phyloP scores from a whole-genome alignment of 2,329 filamentous ascomycete genomes.

The Teratosphaeria epicoccoides region DNA sequence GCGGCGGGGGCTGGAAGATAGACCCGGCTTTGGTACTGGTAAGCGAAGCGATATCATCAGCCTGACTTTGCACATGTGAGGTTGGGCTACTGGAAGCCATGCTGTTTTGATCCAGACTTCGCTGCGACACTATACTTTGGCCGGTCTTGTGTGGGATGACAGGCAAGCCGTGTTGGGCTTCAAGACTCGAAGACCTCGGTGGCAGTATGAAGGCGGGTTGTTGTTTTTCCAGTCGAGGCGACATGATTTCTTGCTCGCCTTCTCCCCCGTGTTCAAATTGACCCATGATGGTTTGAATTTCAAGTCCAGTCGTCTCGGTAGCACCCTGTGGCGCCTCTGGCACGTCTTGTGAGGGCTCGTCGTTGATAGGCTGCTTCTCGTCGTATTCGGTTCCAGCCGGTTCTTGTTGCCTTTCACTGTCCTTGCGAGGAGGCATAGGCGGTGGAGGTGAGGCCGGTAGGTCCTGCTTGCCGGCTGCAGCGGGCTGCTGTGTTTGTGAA shows the following conservation, averaged over 20 bases:
- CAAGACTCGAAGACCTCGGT: conserved; percentile 75
- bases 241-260: conserved; percentile 73
- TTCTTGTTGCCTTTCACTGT: conserved; percentile 9
- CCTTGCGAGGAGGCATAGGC: conserved; percentile 23
- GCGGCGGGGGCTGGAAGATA: conserved; percentile 50
- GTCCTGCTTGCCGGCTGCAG: conserved; percentile 7
- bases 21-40: conserved; percentile 23
- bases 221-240: conserved; percentile 71
- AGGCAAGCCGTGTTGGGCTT: conserved; percentile 39
- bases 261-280: conserved; percentile 75
- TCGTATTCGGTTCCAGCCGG: conserved; percentile 16
- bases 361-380: conserved; percentile 21
- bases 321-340: conserved; percentile 40
- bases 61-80: conserved; percentile 13
- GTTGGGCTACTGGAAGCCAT: conserved; percentile 15
- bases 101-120: conserved; percentile 1
- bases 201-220: conserved; percentile 69
- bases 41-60: conserved; percentile 20
- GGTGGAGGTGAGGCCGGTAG: conserved; percentile 20
- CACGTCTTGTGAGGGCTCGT: conserved; percentile 16
- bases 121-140: conserved; percentile 9
- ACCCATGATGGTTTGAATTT: conserved; percentile 96
- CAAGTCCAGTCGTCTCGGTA: conserved; percentile 43
- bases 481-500: not conserved
- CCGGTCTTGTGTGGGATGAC: conserved; percentile 18